phyloP scores from a whole-genome alignment of 2,329 filamentous ascomycete species.

The Coniochaeta pulveracea region DNA sequence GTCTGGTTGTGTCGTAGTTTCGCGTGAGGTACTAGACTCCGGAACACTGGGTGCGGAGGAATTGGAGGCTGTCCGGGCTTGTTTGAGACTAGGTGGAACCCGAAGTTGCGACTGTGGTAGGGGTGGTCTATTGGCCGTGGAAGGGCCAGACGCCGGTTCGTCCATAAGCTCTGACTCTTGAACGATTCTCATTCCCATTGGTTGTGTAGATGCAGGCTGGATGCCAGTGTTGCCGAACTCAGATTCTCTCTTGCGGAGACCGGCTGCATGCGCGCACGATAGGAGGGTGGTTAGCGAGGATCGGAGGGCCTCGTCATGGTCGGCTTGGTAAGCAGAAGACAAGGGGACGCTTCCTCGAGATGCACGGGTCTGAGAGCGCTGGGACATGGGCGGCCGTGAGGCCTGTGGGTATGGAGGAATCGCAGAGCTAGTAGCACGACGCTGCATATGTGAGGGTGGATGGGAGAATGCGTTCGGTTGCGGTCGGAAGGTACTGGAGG shows the following conservation, averaged over 20 bases:
- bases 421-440: slow-evolving; percentile 37
- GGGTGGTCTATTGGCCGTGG: slow-evolving; percentile 11
- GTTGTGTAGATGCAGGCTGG: slow-evolving; percentile 24
- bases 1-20: slow-evolving; percentile 14
- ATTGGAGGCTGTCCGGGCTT: slow-evolving; percentile 16
- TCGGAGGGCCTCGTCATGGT: slow-evolving; percentile 86
- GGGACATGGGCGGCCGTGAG: slow-evolving; percentile 35
- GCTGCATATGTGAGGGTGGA: slow-evolving; percentile 47
- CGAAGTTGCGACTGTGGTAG: slow-evolving; percentile 10
- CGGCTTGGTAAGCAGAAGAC: slow-evolving; percentile 65
- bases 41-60: slow-evolving; percentile 17
- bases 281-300: slow-evolving; percentile 91
- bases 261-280: slow-evolving; percentile 87
- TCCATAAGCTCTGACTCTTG: slow-evolving; percentile 48
- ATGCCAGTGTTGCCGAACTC: slow-evolving; percentile 23
- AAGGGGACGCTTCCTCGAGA: slow-evolving; percentile 50
- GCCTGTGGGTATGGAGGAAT: slow-evolving; percentile 37
- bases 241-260: slow-evolving; percentile 56
- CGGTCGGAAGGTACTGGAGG: slow-evolving; percentile 57
- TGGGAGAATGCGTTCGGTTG: slow-evolving; percentile 91
- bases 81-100: slow-evolving; percentile 6
- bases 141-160: slow-evolving; percentile 13
- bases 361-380: slow-evolving; percentile 33
- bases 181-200: slow-evolving; percentile 47
- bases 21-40: slow-evolving; percentile 11